Evolutionary conservation across 2,329 filamentous ascomycete genomes (phyloP), one percentile per base, ranked within the genome.

Genomic region (Piedraia hortae): DNA sequence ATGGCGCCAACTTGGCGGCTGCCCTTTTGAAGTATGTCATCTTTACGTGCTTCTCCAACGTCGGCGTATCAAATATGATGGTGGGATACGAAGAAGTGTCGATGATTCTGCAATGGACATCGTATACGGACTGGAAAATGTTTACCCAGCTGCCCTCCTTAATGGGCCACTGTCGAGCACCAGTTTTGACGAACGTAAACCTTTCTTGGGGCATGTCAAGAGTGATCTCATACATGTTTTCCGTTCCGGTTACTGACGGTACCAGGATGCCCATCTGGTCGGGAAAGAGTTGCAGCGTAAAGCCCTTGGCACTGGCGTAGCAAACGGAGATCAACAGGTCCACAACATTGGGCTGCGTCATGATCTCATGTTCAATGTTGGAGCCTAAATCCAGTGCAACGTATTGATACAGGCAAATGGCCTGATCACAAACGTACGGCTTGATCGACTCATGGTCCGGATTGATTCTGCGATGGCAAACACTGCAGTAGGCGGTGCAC

Each of bases 291-390:
- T 45, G 47, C 12, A 68, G 41, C 15, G 42, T 44, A 3, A 33
- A 34, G 3, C 25, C 26, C 4, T 31, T 33, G 4, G 65, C 51
- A 20, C 63, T 60, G 7, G 48, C 38, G 37, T 78, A 85, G 41
- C 75, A 80, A 38, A 91, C 73, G 42, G 65, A 80, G 20, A 88
- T 46, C 1, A 91, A 55, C 2, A 91, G 53, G 38, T 91, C 80
- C 7, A 89, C 72, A 1, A 89, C 75, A 25, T 66, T 62, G 2
- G 77, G 74, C 37, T 80, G 72, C 7, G 62, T 60, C 12, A 71
- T 37, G 11, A 91, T 71, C 37, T 90, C 77, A 38, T 80, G 65
- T 39, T 91, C 78, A 25, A 89, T 63, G 34, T 64, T 77, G 2
- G 74, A 71, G 0, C 78, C 80, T 35, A 90, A 68, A 0, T 75